Evolutionary conservation across 2,329 filamentous ascomycete genomes (phyloP).

Genomic region (Lachnellula occidentalis): DNA sequence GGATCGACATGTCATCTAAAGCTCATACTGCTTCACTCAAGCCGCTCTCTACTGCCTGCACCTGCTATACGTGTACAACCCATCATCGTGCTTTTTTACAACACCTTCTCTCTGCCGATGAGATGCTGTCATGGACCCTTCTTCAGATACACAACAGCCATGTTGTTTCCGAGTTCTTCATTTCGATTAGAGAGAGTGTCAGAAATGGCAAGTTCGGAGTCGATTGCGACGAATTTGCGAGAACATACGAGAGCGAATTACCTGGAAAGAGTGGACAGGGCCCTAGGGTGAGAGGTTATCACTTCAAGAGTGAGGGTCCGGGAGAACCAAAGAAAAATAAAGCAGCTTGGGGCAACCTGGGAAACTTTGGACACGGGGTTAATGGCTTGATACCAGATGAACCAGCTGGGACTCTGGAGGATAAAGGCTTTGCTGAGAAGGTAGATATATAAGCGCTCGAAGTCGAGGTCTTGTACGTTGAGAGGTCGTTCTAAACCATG

Average conservation of each 20-base stretch:
- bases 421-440: slow-evolving; percentile 50
- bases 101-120: slow-evolving; percentile 81
- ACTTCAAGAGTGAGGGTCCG: slow-evolving; percentile 63
- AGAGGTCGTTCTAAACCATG: no score
- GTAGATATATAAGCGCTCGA: neutral
- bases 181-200: slow-evolving; percentile 61
- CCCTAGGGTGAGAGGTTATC: slow-evolving; percentile 76
- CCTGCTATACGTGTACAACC: slow-evolving; percentile 75
- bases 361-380: slow-evolving; percentile 19
- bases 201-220: slow-evolving; percentile 52
- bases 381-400: slow-evolving; percentile 46
- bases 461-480: no score
- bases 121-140: slow-evolving; percentile 95
- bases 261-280: slow-evolving; percentile 71
- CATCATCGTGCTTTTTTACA: slow-evolving; percentile 86
- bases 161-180: slow-evolving; percentile 68
- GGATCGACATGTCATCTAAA: slow-evolving; percentile 70
- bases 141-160: slow-evolving; percentile 89
- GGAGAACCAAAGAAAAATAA: slow-evolving; percentile 63
- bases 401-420: slow-evolving; percentile 45
- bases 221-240: slow-evolving; percentile 38
- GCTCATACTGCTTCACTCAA: slow-evolving; percentile 55
- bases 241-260: slow-evolving; percentile 62
- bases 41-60: slow-evolving; percentile 59
- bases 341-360: slow-evolving; percentile 57